Percentiles rank a stretch among this genome's conserved stretches.
Conservation (phyloP, 1,284 basidiomycete genomes). For the Schizophyllum commune region DNA sequence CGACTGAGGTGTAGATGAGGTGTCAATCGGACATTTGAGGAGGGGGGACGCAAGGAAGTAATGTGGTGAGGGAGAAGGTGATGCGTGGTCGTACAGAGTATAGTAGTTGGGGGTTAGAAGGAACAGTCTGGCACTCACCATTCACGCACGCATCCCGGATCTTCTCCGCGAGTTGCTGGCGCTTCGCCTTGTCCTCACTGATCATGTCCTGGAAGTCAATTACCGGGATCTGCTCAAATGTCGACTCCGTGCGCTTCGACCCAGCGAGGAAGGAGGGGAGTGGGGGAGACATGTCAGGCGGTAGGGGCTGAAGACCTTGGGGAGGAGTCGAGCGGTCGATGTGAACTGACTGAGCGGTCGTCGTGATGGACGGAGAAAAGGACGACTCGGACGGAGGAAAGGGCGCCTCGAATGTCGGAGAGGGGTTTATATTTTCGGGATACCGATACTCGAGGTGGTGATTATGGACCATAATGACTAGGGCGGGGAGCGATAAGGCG, state of each 20-base stretch:
- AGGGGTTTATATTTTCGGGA: neutral
- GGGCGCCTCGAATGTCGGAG: no score
- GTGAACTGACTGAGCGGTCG: neutral
- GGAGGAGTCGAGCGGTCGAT: neutral
- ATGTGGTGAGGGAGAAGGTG: no score
- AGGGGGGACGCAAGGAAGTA: no score
- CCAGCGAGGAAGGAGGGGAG: neutral
- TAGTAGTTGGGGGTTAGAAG: no score
- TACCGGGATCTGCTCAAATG: neutral
- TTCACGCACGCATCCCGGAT: conserved; percentile 72
- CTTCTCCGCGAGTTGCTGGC: conserved; percentile 48
- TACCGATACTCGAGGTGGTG: neutral
- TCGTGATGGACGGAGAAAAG: no score
- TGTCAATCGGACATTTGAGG: no score
- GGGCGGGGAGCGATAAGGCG: neutral
- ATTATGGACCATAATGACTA: neutral
- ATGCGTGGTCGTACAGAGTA: no score
- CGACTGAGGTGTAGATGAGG: neutral
- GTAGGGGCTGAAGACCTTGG: neutral
- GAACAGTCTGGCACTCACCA: conserved; percentile 1
- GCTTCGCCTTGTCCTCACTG: conserved; percentile 32
- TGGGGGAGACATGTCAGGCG: neutral
- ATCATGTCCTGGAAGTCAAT: conserved; percentile 54
- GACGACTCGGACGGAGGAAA: no score
- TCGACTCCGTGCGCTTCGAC: neutral